A percentile compares a stretch with the other conserved stretches of the same genome.
Evolutionary conservation across 2,329 filamentous ascomycete species (phyloP).

Genomic region (Esteya vermicola): DNA sequence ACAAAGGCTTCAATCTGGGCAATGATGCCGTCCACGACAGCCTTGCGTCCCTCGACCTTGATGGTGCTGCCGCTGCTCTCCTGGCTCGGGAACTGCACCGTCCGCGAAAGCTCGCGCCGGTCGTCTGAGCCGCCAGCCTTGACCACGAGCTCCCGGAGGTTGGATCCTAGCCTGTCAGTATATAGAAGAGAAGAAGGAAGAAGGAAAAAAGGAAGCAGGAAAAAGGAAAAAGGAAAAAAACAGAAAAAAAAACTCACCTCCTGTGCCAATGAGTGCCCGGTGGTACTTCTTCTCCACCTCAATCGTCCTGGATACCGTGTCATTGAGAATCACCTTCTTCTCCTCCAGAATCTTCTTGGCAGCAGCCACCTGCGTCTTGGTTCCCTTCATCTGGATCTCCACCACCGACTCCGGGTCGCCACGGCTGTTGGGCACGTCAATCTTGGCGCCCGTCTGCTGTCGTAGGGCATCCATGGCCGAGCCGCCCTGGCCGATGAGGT

Average conservation of each 20-base stretch:
- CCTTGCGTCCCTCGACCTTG: constrained; percentile 71
- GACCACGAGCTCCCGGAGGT: constrained; percentile 73
- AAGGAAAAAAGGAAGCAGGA: constrained; percentile 1
- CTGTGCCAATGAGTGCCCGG: constrained; percentile 72
- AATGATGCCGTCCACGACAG: constrained; percentile 80
- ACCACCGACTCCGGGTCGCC: constrained; percentile 59
- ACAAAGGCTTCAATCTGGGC: constrained; percentile 71
- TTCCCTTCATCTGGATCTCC: constrained; percentile 85
- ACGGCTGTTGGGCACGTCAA: constrained; percentile 75
- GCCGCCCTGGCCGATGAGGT: constrained; percentile 80
- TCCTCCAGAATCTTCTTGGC: constrained; percentile 84
- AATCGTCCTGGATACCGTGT: constrained; percentile 71
- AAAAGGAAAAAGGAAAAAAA: not conserved
- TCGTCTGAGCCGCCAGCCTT: constrained; percentile 84
- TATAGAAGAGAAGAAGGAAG: not conserved
- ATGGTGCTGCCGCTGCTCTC: constrained; percentile 73
- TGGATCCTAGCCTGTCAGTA: constrained; percentile 45
- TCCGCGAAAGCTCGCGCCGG: constrained; percentile 66
- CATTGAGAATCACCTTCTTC: constrained; percentile 75
- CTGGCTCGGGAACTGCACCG: constrained; percentile 87
- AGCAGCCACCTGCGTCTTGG: constrained; percentile 77
- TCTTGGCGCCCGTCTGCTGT: constrained; percentile 69
- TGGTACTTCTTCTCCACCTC: constrained; percentile 94
- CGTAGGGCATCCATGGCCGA: constrained; percentile 84
- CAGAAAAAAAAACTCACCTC: constrained; percentile 45